A percentile compares a stretch with the other conserved stretches of the same genome.
phyloP scores from a whole-genome alignment of 108 stramenopile species.

The Parmales sp. region DNA sequence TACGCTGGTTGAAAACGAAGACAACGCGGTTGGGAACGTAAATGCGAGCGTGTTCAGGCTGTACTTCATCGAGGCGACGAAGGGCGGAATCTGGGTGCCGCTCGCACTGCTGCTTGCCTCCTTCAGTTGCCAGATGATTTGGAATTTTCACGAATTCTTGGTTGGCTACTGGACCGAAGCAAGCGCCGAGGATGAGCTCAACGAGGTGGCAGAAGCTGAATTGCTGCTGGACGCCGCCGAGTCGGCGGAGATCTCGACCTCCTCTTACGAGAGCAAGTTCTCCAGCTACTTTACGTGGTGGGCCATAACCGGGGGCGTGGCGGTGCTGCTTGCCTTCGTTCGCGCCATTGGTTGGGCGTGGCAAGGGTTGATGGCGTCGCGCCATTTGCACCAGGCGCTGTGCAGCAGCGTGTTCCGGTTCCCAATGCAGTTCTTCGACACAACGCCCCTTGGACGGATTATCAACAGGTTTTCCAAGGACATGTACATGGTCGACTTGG shows the following conservation, averaged over 20 bases:
- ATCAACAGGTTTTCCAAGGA: slow-evolving; percentile 71
- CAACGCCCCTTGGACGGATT: slow-evolving; percentile 82
- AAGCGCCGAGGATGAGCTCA: not conserved
- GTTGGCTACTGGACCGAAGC: not conserved
- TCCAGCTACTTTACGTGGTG: not conserved
- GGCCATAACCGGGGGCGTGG: not conserved
- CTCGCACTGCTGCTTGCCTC: not conserved
- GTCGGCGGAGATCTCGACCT: no score
- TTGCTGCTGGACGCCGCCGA: no score
- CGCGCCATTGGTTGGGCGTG: slow-evolving; percentile 5
- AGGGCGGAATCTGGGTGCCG: not conserved
- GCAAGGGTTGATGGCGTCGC: not conserved
- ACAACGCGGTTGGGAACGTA: not conserved
- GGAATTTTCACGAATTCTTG: not conserved
- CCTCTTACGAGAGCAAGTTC: no score
- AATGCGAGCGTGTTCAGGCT: not conserved
- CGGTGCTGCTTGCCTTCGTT: not conserved
- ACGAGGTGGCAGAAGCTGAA: not conserved
- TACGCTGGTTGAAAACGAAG: not conserved
- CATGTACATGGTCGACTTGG: slow-evolving; percentile 51
- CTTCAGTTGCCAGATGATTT: not conserved
- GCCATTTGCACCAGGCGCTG: not conserved
- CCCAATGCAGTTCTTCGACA: slow-evolving; percentile 81
- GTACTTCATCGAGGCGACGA: slow-evolving; percentile 9
- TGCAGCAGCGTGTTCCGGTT: slow-evolving; percentile 53